These are phyloP conservation scores for Physcia stellaris DNA, from an alignment of 495 filamentous ascomycete species.

Conservation along the genomic window DNA sequence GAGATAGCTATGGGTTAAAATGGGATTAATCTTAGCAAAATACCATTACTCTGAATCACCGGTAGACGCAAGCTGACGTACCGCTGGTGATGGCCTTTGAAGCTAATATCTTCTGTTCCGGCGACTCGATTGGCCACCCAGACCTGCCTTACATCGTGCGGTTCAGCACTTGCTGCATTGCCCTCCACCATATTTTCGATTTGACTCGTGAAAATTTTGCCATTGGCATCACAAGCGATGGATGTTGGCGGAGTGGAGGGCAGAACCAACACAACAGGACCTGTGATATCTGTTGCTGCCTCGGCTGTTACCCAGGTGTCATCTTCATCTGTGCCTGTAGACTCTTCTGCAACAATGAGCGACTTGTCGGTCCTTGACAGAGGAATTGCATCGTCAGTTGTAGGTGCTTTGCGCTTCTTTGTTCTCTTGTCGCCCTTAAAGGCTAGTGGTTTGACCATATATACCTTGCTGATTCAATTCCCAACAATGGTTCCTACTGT, in stretches of 20 bases:
- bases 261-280: constrained; percentile 70
- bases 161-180: constrained; percentile 69
- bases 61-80: constrained; percentile 23
- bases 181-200: constrained; percentile 76
- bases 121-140: constrained; percentile 82
- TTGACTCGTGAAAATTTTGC: constrained; percentile 64
- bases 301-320: constrained; percentile 89
- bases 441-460: constrained; percentile 58
- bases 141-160: constrained; percentile 87
- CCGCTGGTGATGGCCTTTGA: constrained; percentile 82
- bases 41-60: neutral
- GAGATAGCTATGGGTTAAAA: constrained; percentile 40
- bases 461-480: too few relatives aligned
- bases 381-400: constrained; percentile 18
- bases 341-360: constrained; percentile 21
- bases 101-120: constrained; percentile 65
- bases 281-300: constrained; percentile 55
- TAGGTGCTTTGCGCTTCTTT: constrained; percentile 68
- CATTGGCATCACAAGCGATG: constrained; percentile 71
- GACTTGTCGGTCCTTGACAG: constrained; percentile 28
- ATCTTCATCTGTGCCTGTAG: constrained; percentile 39
- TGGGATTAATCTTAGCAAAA: neutral
- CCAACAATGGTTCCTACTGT: too few relatives aligned
- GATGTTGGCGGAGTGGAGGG: constrained; percentile 53
- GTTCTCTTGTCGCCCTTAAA: constrained; percentile 97